Conservation (phyloP, 768 basidiomycete species). For the Kwoniella shandongensis region DNA sequence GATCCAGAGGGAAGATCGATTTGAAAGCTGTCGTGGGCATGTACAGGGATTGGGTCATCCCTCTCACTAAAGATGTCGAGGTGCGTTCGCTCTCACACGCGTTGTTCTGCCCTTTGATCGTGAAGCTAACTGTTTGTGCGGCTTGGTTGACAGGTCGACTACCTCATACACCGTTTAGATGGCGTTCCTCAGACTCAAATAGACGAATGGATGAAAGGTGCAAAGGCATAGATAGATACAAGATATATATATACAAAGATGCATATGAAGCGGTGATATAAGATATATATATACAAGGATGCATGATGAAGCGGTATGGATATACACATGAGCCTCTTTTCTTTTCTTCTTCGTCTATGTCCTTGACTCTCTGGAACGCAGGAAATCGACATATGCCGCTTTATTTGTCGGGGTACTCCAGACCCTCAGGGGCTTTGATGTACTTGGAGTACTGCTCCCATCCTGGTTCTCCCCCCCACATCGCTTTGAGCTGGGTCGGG, state of each 20-base stretch:
- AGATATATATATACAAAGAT: not conserved
- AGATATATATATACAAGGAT: not conserved
- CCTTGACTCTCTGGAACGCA: too few relatives aligned
- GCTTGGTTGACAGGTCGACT: slow-evolving; percentile 71
- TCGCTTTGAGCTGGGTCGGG: slow-evolving; percentile 23
- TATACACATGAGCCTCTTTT: too few relatives aligned
- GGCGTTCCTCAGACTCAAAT: slow-evolving; percentile 80
- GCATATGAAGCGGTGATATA: not conserved
- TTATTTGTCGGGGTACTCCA: slow-evolving; percentile 28
- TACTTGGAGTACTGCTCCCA: slow-evolving; percentile 33
- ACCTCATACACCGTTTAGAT: slow-evolving; percentile 84
- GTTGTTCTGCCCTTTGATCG: not conserved
- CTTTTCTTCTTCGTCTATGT: too few relatives aligned
- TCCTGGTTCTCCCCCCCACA: slow-evolving; percentile 23
- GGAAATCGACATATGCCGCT: too few relatives aligned
- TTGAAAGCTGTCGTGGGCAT: slow-evolving; percentile 88
- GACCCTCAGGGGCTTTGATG: slow-evolving; percentile 25
- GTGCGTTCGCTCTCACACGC: too few relatives aligned
- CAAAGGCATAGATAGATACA: not conserved
- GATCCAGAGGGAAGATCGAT: slow-evolving; percentile 68
- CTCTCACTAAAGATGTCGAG: slow-evolving; percentile 97
- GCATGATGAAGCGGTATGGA: too few relatives aligned
- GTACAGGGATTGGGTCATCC: slow-evolving; percentile 94
- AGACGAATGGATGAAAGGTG: slow-evolving; percentile 59
- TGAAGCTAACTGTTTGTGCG: too few relatives aligned